Evolutionary conservation across 2,329 filamentous ascomycete species (phyloP), one percentile per base, ranked within the genome.

Genomic region (Ophiocordyceps robertsii): DNA sequence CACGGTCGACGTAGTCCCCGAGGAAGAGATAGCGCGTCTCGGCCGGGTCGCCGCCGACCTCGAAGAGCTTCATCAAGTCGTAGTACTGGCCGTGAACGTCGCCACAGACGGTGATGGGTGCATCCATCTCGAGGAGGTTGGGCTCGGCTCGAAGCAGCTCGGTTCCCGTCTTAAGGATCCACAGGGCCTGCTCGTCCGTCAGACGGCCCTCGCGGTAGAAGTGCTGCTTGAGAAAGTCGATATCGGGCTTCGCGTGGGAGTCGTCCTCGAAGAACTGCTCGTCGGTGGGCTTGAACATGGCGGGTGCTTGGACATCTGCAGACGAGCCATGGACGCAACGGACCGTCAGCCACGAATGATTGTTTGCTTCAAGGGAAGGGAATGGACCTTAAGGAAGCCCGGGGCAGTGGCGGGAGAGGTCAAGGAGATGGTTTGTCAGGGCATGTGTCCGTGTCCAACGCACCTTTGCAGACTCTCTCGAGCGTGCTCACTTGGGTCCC

Each of bases 11-110:
- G 60, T 98, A 98, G 66, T 98, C 92, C 47, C 92, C 92, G 50
- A 98, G 70, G 67, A 98, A 98, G 46, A 98, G 77, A 65, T 98
- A 98, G 57, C 92, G 73, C 29, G 92, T 98, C 68, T 98, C 92
- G 42, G 90, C 79, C 35, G 92, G 92, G 63, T 98, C 92, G 50
- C 92, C 92, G 51, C 92, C 92, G 41, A 98, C 92, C 65, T 98
- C 92, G 57, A 98, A 98, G 30, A 98, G 75, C 72, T 98, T 98
- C 92, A 98, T 98, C 59, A 98, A 68, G 64, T 98, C 92, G 64
- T 95, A 98, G 69, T 96, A 98, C 68, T 98, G 92, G 52, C 92
- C 92, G 65, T 98, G 92, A 43, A 98, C 89, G 58, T 98, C 92
- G 60, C 92, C 92, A 57, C 92, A 98, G 40, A 98, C 92, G 10